Percentiles rank a stretch among this genome's conserved stretches.
Conservation (phyloP, 768 basidiomycete species). For the Pleurotus djamor region DNA sequence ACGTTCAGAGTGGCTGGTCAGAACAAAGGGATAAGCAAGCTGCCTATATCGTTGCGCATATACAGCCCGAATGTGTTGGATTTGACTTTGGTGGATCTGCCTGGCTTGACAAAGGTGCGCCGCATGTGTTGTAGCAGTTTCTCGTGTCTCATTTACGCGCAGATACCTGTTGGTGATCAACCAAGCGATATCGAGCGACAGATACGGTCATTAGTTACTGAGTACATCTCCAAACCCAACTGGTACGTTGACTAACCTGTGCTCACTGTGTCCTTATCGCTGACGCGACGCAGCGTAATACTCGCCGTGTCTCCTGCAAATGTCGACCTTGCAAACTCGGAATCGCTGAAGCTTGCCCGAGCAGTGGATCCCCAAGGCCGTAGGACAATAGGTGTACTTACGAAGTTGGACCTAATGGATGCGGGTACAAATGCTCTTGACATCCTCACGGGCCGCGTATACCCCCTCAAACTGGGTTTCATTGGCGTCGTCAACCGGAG, state of each 20-base stretch:
- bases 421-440: conserved; percentile 98
- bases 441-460: conserved; percentile 93
- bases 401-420: conserved; percentile 99
- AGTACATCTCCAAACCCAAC: conserved; percentile 96
- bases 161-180: conserved; percentile 97
- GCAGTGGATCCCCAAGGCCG: conserved; percentile 95
- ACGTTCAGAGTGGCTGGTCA: conserved; percentile 97
- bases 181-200: conserved; percentile 98
- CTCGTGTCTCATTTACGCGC: conserved; percentile 1
- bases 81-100: conserved; percentile 93
- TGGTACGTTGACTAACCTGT: conserved; percentile 50
- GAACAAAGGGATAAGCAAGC: conserved; percentile 96
- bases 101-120: conserved; percentile 91
- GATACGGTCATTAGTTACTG: conserved; percentile 90
- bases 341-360: conserved; percentile 94
- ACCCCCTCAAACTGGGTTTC: conserved; percentile 97
- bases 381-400: conserved; percentile 93
- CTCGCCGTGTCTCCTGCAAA: conserved; percentile 97
- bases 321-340: conserved; percentile 98
- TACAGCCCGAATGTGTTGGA: conserved; percentile 96
- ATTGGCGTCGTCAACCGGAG: conserved; percentile 98
- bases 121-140: neutral
- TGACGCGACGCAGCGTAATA: conserved; percentile 64
- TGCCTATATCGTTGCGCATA: conserved; percentile 94
- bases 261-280: neutral